phyloP scores from a whole-genome alignment of 2,329 filamentous ascomycete species.

The Trichoderma guizhouense region DNA sequence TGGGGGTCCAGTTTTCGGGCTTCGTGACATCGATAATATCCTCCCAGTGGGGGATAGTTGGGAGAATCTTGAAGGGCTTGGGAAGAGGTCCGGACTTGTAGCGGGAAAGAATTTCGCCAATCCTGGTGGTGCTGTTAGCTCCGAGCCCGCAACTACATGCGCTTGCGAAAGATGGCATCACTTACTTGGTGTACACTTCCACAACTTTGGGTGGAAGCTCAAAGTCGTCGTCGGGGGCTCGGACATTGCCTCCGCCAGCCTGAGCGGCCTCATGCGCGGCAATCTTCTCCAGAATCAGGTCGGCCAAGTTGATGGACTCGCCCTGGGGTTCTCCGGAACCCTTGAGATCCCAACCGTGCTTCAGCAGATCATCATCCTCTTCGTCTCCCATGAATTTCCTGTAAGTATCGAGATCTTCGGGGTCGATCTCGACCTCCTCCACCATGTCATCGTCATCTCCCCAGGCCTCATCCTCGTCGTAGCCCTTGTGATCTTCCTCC shows the following conservation, averaged over 20 bases:
- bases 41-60: slow-evolving; percentile 87
- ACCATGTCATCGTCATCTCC: slow-evolving; percentile 73
- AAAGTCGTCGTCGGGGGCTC: slow-evolving; percentile 70
- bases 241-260: slow-evolving; percentile 40
- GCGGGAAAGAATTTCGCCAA: slow-evolving; percentile 81
- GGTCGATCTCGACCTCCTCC: slow-evolving; percentile 77
- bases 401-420: slow-evolving; percentile 84
- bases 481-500: slow-evolving; percentile 41
- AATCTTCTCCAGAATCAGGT: slow-evolving; percentile 92
- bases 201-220: slow-evolving; percentile 88
- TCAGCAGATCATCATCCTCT: slow-evolving; percentile 70
- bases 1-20: slow-evolving; percentile 70
- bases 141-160: background rate
- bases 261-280: slow-evolving; percentile 79
- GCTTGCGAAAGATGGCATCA: background rate
- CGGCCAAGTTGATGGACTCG: slow-evolving; percentile 75
- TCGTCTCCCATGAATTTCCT: slow-evolving; percentile 79
- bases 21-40: slow-evolving; percentile 81
- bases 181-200: slow-evolving; percentile 86
- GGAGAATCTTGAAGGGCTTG: slow-evolving; percentile 96
- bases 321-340: slow-evolving; percentile 44
- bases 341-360: slow-evolving; percentile 57
- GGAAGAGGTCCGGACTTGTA: slow-evolving; percentile 97
- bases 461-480: slow-evolving; percentile 64
- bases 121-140: slow-evolving; percentile 49